Percentiles rank a stretch among this genome's conserved stretches.
Evolutionary conservation across 2,329 filamentous ascomycete species (phyloP).

Genomic region (Diaporthe aspalathi): DNA sequence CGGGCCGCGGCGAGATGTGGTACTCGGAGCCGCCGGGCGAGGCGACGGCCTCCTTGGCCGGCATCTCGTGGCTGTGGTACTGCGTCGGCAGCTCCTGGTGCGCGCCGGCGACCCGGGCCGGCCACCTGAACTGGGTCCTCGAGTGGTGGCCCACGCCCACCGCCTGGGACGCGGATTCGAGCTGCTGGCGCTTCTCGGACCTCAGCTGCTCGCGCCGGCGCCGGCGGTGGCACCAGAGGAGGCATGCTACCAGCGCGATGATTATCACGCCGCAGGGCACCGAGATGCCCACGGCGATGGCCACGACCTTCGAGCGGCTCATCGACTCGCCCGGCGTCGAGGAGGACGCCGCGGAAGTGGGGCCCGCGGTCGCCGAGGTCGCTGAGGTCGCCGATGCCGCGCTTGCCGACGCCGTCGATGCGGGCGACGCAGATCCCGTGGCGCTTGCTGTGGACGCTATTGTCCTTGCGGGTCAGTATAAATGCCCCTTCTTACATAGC

Average conservation of each 20-base stretch:
- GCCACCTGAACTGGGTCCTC: constrained; percentile 36
- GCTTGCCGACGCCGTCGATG: constrained; percentile 14
- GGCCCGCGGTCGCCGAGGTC: constrained; percentile 3
- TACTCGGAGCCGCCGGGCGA: constrained; percentile 31
- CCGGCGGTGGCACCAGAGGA: constrained; percentile 28
- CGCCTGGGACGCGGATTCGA: constrained; percentile 22
- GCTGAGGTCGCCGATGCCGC: constrained; percentile 20
- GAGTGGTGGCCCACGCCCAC: constrained; percentile 5
- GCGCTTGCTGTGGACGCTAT: constrained; percentile 11
- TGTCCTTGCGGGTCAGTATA: neutral
- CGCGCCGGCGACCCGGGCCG: constrained; percentile 22
- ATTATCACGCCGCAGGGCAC: constrained; percentile 10
- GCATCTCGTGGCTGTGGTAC: constrained; percentile 14
- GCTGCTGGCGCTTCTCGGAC: constrained; percentile 20
- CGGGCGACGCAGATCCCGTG: constrained; percentile 4
- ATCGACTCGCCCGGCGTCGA: neutral
- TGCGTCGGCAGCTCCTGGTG: constrained; percentile 22
- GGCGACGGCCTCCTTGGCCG: constrained; percentile 18
- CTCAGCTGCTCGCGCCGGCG: constrained; percentile 8
- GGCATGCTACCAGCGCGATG: constrained; percentile 14
- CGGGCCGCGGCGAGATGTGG: constrained; percentile 23
- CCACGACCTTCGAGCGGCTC: neutral
- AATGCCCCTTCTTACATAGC: no score
- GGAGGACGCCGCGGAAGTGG: neutral
- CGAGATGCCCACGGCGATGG: neutral